Evolutionary conservation across 768 basidiomycete species (phyloP), one percentile per base, ranked within the genome.

Genomic region (Hysterangium stoloniferum): DNA sequence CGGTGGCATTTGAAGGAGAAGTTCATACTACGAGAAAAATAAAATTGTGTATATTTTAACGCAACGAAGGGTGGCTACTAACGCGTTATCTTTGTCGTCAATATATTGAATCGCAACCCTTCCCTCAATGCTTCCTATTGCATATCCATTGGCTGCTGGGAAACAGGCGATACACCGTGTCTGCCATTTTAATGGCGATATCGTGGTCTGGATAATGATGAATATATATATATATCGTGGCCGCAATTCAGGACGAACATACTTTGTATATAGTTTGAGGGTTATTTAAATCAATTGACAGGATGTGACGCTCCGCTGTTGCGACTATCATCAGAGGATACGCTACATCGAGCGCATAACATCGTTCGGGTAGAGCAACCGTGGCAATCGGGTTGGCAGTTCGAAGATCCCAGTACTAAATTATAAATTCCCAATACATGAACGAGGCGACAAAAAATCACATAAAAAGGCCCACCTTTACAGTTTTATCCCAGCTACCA

Each of bases 401-500:
- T 28, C 90, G 79, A 54, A 93, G 66, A 66, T 96, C 91, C 94
- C 94, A 98, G 60, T 96, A 97, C 91, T 96, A 58, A 15, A 31
- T 6, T 12, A 22, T 36, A 17, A 24, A 45, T 35, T 27, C 24
- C 41, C 34, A 29, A 22, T n/a, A n/a, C n/a, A n/a, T n/a, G n/a
- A n/a, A n/a, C n/a, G n/a, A n/a, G n/a, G n/a, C n/a, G n/a, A 45
- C 28, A 28, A 53, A 44, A 37, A 41, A 1, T 12, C 47, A 43
- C 34, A 47, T 25, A 32, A 32, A 54, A 22, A 56, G 54, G 2
- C 61, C 49, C 57, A 93, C 94, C 75, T 93, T 95, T 62, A 98
- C 68, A 1, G 90, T 95, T 69, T 95, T 95, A 66, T 99, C 95
- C 96, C 96, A 99, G 47, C 91, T 92, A 8, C 93, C 96, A 1